Percentiles rank a stretch among this genome's conserved stretches.
These are phyloP conservation scores for Metschnikowia chrysomelidarum DNA, from an alignment of 805 yeast species.

Conservation along the genomic window DNA sequence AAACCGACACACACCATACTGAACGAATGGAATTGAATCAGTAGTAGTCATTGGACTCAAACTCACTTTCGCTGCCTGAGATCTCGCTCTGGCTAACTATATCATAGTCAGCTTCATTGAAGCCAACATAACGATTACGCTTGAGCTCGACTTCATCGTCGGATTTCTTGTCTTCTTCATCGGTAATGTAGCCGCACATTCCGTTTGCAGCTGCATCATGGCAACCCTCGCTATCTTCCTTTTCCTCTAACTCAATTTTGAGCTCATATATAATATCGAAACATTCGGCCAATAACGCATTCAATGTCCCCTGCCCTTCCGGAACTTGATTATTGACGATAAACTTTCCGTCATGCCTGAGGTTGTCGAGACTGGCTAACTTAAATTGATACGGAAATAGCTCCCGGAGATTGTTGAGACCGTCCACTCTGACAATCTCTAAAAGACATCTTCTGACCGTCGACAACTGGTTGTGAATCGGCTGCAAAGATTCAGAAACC, in stretches of 20 bases:
- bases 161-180: slow-evolving; percentile 28
- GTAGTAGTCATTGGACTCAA: slow-evolving; percentile 44
- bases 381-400: slow-evolving; percentile 95
- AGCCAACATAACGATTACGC: slow-evolving; percentile 41
- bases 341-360: slow-evolving; percentile 89
- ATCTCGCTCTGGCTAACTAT: slow-evolving; percentile 34
- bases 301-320: slow-evolving; percentile 96
- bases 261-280: slow-evolving; percentile 91
- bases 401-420: slow-evolving; percentile 82
- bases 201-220: slow-evolving; percentile 6
- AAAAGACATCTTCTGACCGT: slow-evolving; percentile 88
- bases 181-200: slow-evolving; percentile 15
- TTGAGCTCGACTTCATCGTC: slow-evolving; percentile 47
- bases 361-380: slow-evolving; percentile 82
- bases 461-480: slow-evolving; percentile 87
- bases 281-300: slow-evolving; percentile 87
- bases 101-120: slow-evolving; percentile 47
- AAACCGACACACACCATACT: too few relatives aligned
- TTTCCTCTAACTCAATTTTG: slow-evolving; percentile 77
- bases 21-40: too few relatives aligned
- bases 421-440: slow-evolving; percentile 91
- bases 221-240: slow-evolving; percentile 32
- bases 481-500: slow-evolving; percentile 89
- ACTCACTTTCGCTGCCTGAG: slow-evolving; percentile 30
- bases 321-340: slow-evolving; percentile 87